Evolutionary conservation across 1,284 basidiomycete species (phyloP).

Genomic region (Apiotrichum montevideense): DNA sequence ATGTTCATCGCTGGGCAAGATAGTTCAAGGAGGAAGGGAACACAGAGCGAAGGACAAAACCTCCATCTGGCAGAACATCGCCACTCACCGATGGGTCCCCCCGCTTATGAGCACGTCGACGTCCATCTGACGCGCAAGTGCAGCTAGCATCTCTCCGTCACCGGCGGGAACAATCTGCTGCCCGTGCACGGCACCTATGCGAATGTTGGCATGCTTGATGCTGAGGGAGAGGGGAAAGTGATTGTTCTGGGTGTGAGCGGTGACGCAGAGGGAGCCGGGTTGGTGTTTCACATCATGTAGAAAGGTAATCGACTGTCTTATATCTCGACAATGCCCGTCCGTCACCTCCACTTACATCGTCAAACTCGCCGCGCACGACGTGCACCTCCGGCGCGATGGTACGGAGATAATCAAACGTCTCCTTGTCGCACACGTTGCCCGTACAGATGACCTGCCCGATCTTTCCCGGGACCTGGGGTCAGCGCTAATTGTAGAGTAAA

Average conservation of each 20-base stretch:
- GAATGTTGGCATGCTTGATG: slow-evolving; percentile 69
- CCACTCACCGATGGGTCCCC: slow-evolving; percentile 80
- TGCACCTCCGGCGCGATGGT: slow-evolving; percentile 94
- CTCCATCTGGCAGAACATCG: background rate
- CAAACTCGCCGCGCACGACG: slow-evolving; percentile 89
- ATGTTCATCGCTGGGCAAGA: too few relatives aligned
- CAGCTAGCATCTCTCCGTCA: slow-evolving; percentile 78
- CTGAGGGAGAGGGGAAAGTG: slow-evolving; percentile 76
- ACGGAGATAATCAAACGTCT: slow-evolving; percentile 94
- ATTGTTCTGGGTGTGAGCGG: slow-evolving; percentile 27
- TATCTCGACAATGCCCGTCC: too few relatives aligned
- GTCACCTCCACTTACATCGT: slow-evolving; percentile 61
- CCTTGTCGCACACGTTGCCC: slow-evolving; percentile 94
- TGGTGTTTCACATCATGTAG: too few relatives aligned
- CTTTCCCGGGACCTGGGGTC: slow-evolving; percentile 69
- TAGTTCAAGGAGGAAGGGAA: too few relatives aligned
- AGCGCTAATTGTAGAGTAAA: too few relatives aligned
- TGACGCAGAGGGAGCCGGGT: background rate
- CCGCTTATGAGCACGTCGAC: slow-evolving; percentile 93
- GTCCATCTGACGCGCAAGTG: slow-evolving; percentile 90
- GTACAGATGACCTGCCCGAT: slow-evolving; percentile 98
- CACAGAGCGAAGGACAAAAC: background rate
- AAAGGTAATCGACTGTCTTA: too few relatives aligned
- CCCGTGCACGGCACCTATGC: slow-evolving; percentile 88
- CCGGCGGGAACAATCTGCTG: slow-evolving; percentile 91